Evolutionary conservation across 805 yeast species (phyloP).

Genomic region (Metschnikowia vanudenii): DNA sequence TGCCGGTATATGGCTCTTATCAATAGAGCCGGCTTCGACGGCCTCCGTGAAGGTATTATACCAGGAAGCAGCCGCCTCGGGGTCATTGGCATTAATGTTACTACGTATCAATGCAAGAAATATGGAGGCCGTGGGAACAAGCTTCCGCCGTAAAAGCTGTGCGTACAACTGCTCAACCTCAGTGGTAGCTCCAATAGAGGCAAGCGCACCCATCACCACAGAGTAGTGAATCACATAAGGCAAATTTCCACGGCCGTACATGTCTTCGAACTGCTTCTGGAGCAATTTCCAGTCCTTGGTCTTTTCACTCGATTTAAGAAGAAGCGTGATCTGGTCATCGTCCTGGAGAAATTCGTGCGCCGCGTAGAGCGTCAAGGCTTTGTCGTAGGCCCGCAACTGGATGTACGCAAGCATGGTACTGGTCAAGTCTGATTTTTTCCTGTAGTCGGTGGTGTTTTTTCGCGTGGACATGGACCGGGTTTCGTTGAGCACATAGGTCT

Average conservation of each 20-base stretch:
- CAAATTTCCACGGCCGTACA: conserved; percentile 51
- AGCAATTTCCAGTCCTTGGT: conserved; percentile 52
- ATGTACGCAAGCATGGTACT: conserved; percentile 31
- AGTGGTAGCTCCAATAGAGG: conserved; percentile 45
- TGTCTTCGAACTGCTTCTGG: conserved; percentile 54
- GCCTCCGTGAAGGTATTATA: conserved; percentile 30
- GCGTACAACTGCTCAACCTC: conserved; percentile 50
- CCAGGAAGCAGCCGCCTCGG: conserved; percentile 30
- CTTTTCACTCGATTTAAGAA: conserved; percentile 47
- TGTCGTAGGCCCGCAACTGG: conserved; percentile 21
- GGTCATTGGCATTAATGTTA: conserved; percentile 37
- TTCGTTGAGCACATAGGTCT: conserved; percentile 10
- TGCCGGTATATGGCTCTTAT: conserved; percentile 20
- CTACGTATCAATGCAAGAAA: conserved; percentile 46
- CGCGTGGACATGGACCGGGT: not conserved
- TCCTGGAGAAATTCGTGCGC: conserved; percentile 40
- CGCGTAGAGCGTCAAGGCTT: conserved; percentile 31
- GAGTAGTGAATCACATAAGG: conserved; percentile 58
- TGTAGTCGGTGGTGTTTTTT: conserved; percentile 5
- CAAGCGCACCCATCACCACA: conserved; percentile 59
- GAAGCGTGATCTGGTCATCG: conserved; percentile 47
- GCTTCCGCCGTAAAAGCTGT: conserved; percentile 45
- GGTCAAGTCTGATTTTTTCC: conserved; percentile 26
- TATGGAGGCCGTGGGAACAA: conserved; percentile 46
- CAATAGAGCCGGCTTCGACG: conserved; percentile 19